A percentile compares a stretch with the other conserved stretches of the same genome.
Conservation (phyloP, 257 asterid genomes). For the Eucommia ulmoides region DNA sequence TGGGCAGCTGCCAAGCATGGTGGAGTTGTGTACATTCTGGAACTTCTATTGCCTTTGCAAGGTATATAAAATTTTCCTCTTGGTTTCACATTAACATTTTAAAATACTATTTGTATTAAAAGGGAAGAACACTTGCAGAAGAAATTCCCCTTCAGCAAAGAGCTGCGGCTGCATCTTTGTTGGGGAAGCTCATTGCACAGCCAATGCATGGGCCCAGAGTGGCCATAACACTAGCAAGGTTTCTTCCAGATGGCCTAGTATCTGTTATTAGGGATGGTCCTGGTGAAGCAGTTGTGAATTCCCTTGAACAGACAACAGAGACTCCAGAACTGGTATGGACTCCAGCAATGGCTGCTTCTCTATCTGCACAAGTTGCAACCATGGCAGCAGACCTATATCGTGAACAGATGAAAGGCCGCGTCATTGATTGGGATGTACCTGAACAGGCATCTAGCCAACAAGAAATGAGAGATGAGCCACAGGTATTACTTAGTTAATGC, state of each 20-base stretch:
- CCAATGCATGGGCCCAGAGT: conserved; percentile 99
- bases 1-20: conserved; percentile 99
- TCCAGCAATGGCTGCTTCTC: conserved; percentile 96
- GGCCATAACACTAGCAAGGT: conserved; percentile 84
- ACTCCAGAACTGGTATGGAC: conserved; percentile 99
- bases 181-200: conserved; percentile 94
- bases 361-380: conserved; percentile 89
- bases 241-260: conserved; percentile 94
- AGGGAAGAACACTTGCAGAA: conserved; percentile 36
- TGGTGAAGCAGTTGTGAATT: conserved; percentile 91
- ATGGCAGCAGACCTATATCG: conserved; percentile 84
- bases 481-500: conserved; percentile 34
- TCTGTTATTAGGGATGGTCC: conserved; percentile 94
- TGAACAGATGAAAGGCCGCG: conserved; percentile 87
- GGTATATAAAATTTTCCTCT: conserved; percentile 26
- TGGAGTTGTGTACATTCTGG: conserved; percentile 95
- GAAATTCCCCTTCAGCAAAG: conserved; percentile 94
- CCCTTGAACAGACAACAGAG: conserved; percentile 90
- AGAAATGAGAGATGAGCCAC: conserved; percentile 98
- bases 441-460: conserved; percentile 89
- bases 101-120: conserved; percentile 15
- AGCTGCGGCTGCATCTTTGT: conserved; percentile 89
- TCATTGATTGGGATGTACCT: conserved; percentile 97
- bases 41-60: conserved; percentile 81
- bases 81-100: conserved; percentile 1